phyloP scores from a whole-genome alignment of 164 flowering plant genomes.

The Stephania yunnanensis region DNA sequence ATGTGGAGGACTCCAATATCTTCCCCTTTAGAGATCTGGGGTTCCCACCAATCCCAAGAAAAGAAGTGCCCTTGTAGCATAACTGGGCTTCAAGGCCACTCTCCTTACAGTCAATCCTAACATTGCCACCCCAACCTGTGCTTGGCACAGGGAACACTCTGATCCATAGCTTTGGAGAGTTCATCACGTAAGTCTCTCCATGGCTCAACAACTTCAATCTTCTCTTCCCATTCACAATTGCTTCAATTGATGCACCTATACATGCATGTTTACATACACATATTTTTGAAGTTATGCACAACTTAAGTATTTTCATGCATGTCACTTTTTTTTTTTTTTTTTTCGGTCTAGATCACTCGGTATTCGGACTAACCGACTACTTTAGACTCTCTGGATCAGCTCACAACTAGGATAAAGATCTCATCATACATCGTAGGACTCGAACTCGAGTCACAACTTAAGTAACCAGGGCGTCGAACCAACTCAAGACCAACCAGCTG shows the following conservation, averaged over 20 bases:
- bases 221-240: constrained; percentile 56
- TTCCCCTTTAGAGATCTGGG: constrained; percentile 54
- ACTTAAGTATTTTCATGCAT: not conserved
- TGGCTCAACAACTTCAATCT: constrained; percentile 45
- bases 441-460: too few species aligned
- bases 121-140: constrained; percentile 62
- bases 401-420: too few species aligned
- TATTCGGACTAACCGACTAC: too few species aligned
- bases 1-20: constrained; percentile 44
- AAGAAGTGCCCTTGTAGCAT: constrained; percentile 33
- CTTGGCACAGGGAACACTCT: constrained; percentile 64
- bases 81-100: constrained; percentile 66
- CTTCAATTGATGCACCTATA: constrained; percentile 63
- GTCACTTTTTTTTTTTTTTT: not conserved
- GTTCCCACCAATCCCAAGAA: constrained; percentile 29
- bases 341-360: too few species aligned
- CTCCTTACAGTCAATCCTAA: constrained; percentile 52
- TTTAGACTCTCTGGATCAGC: too few species aligned
- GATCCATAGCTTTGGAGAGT: constrained; percentile 53
- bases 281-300: not conserved
- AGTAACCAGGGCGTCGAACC: too few species aligned
- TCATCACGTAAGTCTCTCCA: constrained; percentile 68
- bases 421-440: too few species aligned
- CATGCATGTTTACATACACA: not conserved
- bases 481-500: too few species aligned